Percentiles rank a stretch among this genome's conserved stretches.
These are phyloP conservation scores for Chamaecyparis obtusa DNA, from an alignment of 75 land plant species.

Conservation along the genomic window DNA sequence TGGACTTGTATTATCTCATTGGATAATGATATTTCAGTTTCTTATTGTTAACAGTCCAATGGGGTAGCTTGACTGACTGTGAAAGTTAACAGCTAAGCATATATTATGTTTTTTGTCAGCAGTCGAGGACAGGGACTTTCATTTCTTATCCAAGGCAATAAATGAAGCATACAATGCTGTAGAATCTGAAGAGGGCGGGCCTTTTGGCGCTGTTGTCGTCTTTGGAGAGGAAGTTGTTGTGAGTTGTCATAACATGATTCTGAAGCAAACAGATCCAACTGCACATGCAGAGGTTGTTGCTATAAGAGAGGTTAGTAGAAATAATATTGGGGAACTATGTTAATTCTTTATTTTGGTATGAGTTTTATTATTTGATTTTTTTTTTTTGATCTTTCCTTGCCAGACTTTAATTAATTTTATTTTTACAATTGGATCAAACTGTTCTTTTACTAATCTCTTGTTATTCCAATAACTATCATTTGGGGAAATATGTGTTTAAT, in stretches of 20 bases:
- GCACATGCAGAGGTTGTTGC: slow-evolving; percentile 99
- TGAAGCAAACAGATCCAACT: slow-evolving; percentile 83
- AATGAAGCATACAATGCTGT: slow-evolving; percentile 94
- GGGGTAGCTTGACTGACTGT: neutral
- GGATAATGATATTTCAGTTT: neutral
- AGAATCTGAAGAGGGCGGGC: slow-evolving; percentile 81
- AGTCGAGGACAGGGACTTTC: slow-evolving; percentile 77
- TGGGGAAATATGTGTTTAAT: too few species aligned
- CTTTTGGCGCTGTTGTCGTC: slow-evolving; percentile 87
- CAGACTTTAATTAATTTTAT: too few species aligned
- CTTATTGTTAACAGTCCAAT: neutral
- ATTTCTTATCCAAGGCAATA: slow-evolving; percentile 78
- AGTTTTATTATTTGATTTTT: neutral
- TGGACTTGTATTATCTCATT: neutral
- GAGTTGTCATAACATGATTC: slow-evolving; percentile 93
- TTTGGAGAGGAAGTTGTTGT: slow-evolving; percentile 69
- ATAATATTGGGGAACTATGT: neutral
- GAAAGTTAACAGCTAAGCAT: neutral
- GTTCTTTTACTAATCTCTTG: too few species aligned
- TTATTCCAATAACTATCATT: too few species aligned
- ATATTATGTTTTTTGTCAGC: slow-evolving; percentile 19
- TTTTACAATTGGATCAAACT: too few species aligned
- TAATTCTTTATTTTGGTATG: neutral
- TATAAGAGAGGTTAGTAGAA: slow-evolving; percentile 72
- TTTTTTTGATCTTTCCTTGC: neutral